A percentile compares a stretch with the other conserved stretches of the same genome.
Conservation (phyloP, 257 asterid genomes). For the Capsicum chinense region DNA sequence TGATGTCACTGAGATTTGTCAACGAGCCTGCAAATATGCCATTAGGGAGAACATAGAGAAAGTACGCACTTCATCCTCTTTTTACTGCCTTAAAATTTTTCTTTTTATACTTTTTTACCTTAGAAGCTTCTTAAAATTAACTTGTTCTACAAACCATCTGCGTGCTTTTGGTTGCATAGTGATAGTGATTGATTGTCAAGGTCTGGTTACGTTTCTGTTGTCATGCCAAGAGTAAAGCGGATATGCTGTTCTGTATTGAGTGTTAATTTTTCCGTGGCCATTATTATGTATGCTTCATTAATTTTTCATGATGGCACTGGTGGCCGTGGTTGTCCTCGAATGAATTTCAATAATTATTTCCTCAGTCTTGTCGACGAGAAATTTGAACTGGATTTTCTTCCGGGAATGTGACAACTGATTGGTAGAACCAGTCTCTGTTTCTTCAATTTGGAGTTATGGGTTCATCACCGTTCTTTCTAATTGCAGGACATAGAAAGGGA, state of each 20-base stretch:
- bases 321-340: background rate
- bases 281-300: background rate
- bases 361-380: background rate
- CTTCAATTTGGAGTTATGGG: background rate
- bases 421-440: background rate
- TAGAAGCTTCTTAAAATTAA: background rate
- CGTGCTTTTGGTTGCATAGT: background rate
- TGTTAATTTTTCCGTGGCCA: background rate
- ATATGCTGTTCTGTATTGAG: background rate
- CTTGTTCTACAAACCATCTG: background rate
- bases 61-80: constrained; percentile 34
- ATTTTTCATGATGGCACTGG: background rate
- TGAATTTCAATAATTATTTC: background rate
- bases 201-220: background rate
- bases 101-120: background rate
- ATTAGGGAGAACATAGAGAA: constrained; percentile 63
- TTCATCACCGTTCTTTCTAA: background rate
- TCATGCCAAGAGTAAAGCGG: background rate
- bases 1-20: constrained; percentile 62
- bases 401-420: background rate
- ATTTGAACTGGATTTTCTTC: background rate
- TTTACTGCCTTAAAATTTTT: background rate
- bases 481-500: constrained; percentile 65
- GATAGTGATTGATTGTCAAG: constrained; percentile 13
- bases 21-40: constrained; percentile 65